Evolutionary conservation across 139 green algal species (phyloP).

Genomic region (Mesostigma viride): DNA sequence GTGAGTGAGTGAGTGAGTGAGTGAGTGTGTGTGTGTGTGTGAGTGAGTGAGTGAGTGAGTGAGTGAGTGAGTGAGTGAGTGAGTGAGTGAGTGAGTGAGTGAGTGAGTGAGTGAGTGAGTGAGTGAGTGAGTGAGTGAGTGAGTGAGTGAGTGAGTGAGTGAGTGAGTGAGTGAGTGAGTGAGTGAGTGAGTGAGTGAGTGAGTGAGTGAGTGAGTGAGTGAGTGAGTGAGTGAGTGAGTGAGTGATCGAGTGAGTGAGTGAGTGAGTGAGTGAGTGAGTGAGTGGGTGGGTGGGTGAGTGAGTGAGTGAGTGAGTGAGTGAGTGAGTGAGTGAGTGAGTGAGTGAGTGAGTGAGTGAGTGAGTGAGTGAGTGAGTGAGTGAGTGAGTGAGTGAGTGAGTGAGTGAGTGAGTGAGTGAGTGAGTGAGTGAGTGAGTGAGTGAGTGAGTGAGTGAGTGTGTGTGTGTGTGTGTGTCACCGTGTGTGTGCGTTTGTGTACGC

Average conservation of each 20-base stretch:
- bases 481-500: too few species aligned
- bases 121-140: conserved; percentile 9
- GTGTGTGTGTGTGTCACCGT: too few species aligned
- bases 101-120: conserved; percentile 3
- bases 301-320: conserved; percentile 7
- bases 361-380: too few species aligned
- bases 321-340: conserved; percentile 3
- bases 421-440: too few species aligned
- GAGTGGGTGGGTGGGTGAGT: neutral
- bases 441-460: too few species aligned
- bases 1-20: neutral
- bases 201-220: conserved; percentile 19
- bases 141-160: conserved; percentile 13
- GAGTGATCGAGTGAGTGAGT: conserved; percentile 19
- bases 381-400: too few species aligned
- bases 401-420: too few species aligned
- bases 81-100: neutral
- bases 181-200: conserved; percentile 21
- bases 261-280: conserved; percentile 19
- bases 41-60: neutral
- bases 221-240: conserved; percentile 20
- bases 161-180: conserved; percentile 20
- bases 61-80: neutral
- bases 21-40: conserved; percentile 3
- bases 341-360: too few species aligned